Base-by-base conservation (phyloP, 23 red algal genomes). In the Pyropia haitanensis region DNA sequence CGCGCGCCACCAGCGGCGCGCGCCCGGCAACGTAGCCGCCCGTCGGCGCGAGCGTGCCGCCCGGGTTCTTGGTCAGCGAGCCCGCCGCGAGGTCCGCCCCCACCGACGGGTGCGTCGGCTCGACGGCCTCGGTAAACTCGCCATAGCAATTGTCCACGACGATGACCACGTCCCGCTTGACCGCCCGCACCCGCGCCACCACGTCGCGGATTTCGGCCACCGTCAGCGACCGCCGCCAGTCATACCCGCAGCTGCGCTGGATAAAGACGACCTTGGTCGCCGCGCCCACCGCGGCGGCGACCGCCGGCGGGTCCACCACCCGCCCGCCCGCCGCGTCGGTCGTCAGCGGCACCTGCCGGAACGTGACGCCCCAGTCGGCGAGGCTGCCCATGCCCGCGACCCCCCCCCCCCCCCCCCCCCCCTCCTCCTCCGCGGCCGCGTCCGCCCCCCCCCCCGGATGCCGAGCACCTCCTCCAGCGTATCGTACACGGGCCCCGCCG, bases 391-490 rank as follows among this genome's bases (percentile, higher is more conserved):
- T 54, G 30, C 33, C 75, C 18, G 18, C n/a, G 18, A 29, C 61
- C 4, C 51, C 58, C 17, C 58, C 67, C 39, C 20, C 75, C 18
- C 32, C n/a, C 22, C 30, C 61, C 14, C 19, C 58, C 6, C 39
- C 67, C 64, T 56, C 64, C 9, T 68, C 29, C 22, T 7, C 23
- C 23, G 5, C 64, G 3, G 0, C 22, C 23, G 5, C 21, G 5
- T 1, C 64, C 10, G 14, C 10, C 17, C 13, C 26, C 34, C 39
- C 55, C 29, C 58, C 34, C 81, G 70, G 32, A 76, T 50, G 5
- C 89, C 89, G 17, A 95, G 26, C 64, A 95, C 89, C 73, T 95
- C 79, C 59, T 82, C 89, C 62, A 95, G 75, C n/a, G 89, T 95
- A 73, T 88, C 81, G 61, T 87, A 95, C 34, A 80, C 68, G 3